These are phyloP conservation scores for Coemansia sp. DNA, from an alignment of 192 early-diverging fungal genomes.

Conservation along the genomic window DNA sequence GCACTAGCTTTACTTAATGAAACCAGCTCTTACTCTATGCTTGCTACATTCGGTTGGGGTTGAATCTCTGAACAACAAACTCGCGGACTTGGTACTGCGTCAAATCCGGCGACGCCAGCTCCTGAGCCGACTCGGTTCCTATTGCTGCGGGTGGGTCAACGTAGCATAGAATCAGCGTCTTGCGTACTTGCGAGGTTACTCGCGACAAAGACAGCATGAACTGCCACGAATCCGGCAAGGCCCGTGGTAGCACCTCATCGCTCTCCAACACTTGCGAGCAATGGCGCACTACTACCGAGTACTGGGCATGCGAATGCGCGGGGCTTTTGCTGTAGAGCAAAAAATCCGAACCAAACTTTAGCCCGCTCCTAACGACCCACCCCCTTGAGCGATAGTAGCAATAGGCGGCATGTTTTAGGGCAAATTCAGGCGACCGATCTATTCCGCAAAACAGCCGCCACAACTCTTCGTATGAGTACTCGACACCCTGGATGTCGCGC, in stretches of 20 bases:
- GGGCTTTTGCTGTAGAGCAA: constrained; percentile 47
- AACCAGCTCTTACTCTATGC: background rate
- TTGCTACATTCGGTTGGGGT: constrained; percentile 34
- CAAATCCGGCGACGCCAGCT: constrained; percentile 13
- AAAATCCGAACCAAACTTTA: constrained; percentile 85
- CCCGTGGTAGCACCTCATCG: background rate
- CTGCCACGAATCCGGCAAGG: constrained; percentile 24
- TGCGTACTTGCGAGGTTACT: constrained; percentile 36
- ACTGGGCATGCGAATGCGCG: constrained; percentile 33
- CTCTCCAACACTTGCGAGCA: background rate
- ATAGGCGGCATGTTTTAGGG: constrained; percentile 71
- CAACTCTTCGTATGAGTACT: constrained; percentile 6
- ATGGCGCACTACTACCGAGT: constrained; percentile 28
- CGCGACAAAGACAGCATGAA: constrained; percentile 38
- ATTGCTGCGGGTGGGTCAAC: constrained; percentile 12
- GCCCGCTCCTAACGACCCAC: constrained; percentile 79
- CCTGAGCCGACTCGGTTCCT: background rate
- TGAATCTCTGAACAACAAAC: constrained; percentile 33
- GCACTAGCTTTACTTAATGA: constrained; percentile 5
- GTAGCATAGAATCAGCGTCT: constrained; percentile 45
- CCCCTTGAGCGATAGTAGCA: constrained; percentile 77
- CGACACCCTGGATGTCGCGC: constrained; percentile 9
- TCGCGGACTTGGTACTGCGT: constrained; percentile 26
- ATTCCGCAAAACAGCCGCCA: constrained; percentile 12
- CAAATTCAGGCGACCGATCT: constrained; percentile 53